Base-by-base conservation (phyloP, 768 basidiomycete genomes). In the Mycena haematopus region DNA sequence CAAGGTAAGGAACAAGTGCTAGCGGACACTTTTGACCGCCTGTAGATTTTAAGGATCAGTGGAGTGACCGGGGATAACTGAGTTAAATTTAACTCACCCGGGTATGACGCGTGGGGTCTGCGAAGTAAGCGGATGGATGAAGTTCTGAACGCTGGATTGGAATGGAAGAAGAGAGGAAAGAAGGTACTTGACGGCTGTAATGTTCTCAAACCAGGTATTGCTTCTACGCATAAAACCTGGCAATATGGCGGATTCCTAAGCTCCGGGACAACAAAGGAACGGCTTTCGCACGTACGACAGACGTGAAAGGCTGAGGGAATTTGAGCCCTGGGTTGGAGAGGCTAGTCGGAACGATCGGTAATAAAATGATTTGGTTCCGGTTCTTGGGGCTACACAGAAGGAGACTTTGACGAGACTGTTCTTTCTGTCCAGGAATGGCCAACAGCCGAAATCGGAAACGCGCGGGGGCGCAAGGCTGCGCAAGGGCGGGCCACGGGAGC, bases 21-120 rank as follows among this genome's bases (percentile, higher is more conserved):
- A 19, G 9, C 52, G 52, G 52, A 38, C 38, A 53, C 17, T 6
- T 38, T 24, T 53, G 38, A 17, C 52, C 52, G 52, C 36, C 52
- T 40, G 35, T 21, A 38, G 24, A 52, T 36, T 52, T 36, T 14
- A 33, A 38, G 52, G 35, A 35, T 36, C 29, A 33, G 35, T 53
- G 52, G 52, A 42, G 36, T 42, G n/a, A n/a, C 29, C 47, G 47
- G 49, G 49, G 49, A 50, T 53, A 25, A 40, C 50, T n/a, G 51
- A 17, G 19, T 35, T 52, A 36, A 52, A 19, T 40, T 53, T 53
- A 53, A 21, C 52, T 53, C 19, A n/a, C 52, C 24, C 52, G 38
- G 19, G 44, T 27, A 53, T 53, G 25, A 42, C 52, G 49, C 29
- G 49, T 50, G n/a, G 29, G 29, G 9, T n/a, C n/a, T n/a, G n/a